Conservation (phyloP, 768 basidiomycete genomes). For the Neoboletus magnificus region DNA sequence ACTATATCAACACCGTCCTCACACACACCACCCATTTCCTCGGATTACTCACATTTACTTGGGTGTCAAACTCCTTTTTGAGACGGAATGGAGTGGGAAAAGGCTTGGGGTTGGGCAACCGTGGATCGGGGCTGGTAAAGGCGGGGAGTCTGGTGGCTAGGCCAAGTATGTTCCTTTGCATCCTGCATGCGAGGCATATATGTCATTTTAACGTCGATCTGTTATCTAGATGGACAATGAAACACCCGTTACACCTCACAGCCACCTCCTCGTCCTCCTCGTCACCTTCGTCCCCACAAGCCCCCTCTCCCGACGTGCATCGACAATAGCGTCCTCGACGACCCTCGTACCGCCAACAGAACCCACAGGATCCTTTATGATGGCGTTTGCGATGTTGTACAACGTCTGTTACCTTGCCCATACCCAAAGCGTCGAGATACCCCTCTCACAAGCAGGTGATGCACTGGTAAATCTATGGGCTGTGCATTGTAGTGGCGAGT, state of each 20-base stretch:
- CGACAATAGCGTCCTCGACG: slow-evolving; percentile 28
- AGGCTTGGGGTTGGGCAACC: slow-evolving; percentile 74
- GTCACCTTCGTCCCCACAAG: slow-evolving; percentile 31
- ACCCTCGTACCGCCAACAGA: slow-evolving; percentile 27
- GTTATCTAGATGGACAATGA: slow-evolving; percentile 58
- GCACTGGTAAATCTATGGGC: slow-evolving; percentile 75
- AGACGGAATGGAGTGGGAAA: slow-evolving; percentile 66
- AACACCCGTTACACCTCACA: slow-evolving; percentile 61
- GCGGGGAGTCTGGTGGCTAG: slow-evolving; percentile 70
- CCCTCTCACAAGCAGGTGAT: slow-evolving; percentile 75
- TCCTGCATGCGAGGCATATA: too few relatives aligned
- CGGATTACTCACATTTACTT: slow-evolving; percentile 74
- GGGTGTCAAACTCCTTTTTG: slow-evolving; percentile 80
- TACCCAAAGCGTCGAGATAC: slow-evolving; percentile 73
- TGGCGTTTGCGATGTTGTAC: slow-evolving; percentile 82
- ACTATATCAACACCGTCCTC: slow-evolving; percentile 86
- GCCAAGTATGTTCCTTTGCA: slow-evolving; percentile 50
- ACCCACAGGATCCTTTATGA: slow-evolving; percentile 60
- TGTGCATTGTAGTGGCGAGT: slow-evolving; percentile 71
- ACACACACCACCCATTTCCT: slow-evolving; percentile 80
- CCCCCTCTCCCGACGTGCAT: slow-evolving; percentile 14
- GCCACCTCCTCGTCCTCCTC: slow-evolving; percentile 38
- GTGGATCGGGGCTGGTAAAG: slow-evolving; percentile 69
- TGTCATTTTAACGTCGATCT: too few relatives aligned
- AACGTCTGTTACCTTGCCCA: slow-evolving; percentile 81